phyloP scores from a whole-genome alignment of 345 rosid species.

The Durio zibethinus region DNA sequence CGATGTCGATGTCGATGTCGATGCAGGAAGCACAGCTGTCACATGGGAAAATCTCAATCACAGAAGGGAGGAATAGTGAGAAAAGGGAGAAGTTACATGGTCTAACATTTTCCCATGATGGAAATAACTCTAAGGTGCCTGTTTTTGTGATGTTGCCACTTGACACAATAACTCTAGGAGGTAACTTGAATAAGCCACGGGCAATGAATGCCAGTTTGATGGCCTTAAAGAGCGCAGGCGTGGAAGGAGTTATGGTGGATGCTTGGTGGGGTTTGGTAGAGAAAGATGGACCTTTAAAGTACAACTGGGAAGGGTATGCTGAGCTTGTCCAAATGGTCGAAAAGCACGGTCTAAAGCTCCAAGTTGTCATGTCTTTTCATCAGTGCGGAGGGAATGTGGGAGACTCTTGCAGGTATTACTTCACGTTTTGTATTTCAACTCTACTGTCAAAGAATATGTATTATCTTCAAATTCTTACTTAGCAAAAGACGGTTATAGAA shows the following conservation, averaged over 20 bases:
- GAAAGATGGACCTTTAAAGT: constrained; percentile 88
- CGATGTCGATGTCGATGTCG: constrained; percentile 11
- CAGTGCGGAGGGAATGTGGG: constrained; percentile 99
- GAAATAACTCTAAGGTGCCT: constrained; percentile 54
- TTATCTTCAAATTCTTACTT: not conserved
- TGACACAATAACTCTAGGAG: constrained; percentile 64
- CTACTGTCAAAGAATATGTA: not conserved
- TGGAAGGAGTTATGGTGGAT: constrained; percentile 97
- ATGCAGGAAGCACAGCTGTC: constrained; percentile 36
- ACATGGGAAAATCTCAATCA: constrained; percentile 31
- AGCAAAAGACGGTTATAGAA: not conserved
- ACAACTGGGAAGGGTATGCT: constrained; percentile 95
- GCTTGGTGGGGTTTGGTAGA: constrained; percentile 99
- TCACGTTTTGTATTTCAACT: not conserved
- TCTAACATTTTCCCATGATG: constrained; percentile 39
- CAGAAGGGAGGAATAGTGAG: constrained; percentile 27
- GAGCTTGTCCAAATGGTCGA: constrained; percentile 86
- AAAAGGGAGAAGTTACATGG: constrained; percentile 52
- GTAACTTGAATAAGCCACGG: constrained; percentile 70
- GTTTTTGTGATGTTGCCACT: constrained; percentile 94
- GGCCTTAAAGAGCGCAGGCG: constrained; percentile 94
- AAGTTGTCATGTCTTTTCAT: constrained; percentile 95
- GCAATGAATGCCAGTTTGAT: constrained; percentile 89
- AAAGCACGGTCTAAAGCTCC: constrained; percentile 81
- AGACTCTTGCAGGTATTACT: constrained; percentile 94